A percentile compares a stretch with the other conserved stretches of the same genome.
phyloP scores from a whole-genome alignment of 441 rosid species.

The Populus hybrid region DNA sequence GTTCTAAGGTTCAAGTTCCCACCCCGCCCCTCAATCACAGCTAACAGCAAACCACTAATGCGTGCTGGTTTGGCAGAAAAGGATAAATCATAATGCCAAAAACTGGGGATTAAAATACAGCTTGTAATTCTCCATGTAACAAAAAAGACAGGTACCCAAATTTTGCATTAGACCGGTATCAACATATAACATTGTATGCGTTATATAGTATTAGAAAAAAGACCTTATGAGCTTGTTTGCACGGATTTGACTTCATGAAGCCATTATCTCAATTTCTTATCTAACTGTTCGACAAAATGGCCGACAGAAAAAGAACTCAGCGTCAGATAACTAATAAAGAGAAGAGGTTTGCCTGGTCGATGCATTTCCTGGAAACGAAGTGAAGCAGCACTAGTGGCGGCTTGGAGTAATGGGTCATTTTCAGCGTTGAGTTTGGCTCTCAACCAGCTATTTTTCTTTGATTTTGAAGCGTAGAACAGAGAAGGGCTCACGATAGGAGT shows the following conservation, averaged over 20 bases:
- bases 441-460: slow-evolving; percentile 19
- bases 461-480: slow-evolving; percentile 14
- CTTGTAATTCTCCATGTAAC: background rate
- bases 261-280: background rate
- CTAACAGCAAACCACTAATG: background rate
- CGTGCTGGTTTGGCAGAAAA: background rate
- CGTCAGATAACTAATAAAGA: background rate
- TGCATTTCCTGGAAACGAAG: slow-evolving; percentile 84
- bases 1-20: background rate
- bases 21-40: background rate
- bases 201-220: background rate
- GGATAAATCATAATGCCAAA: background rate
- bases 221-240: background rate
- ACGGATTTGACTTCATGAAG: background rate
- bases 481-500: slow-evolving; percentile 14
- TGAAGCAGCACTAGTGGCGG: slow-evolving; percentile 62
- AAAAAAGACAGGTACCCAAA: background rate
- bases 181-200: background rate
- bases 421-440: slow-evolving; percentile 48
- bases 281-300: slow-evolving; percentile 23
- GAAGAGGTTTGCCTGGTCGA: slow-evolving; percentile 43
- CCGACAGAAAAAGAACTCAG: slow-evolving; percentile 18
- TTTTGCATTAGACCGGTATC: background rate
- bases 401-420: slow-evolving; percentile 55
- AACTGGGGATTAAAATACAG: background rate